Conservation (phyloP, 83 land plant genomes). For the Isoetes engelmannii region DNA sequence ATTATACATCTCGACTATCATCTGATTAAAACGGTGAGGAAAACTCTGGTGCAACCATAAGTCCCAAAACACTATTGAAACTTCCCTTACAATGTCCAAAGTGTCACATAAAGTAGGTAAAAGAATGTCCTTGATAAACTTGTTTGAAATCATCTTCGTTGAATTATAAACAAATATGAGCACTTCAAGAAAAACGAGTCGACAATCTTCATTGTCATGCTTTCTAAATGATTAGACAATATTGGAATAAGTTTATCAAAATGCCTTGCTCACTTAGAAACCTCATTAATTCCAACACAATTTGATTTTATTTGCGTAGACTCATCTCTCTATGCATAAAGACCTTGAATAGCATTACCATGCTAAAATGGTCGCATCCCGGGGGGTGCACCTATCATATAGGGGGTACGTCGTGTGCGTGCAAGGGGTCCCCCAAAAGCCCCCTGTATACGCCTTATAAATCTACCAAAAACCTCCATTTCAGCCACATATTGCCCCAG, state of each 20-base stretch:
- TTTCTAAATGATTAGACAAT: constrained; percentile 26
- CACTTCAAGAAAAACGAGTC: constrained; percentile 29
- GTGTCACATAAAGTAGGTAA: constrained; percentile 35
- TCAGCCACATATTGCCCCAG: too few relatives aligned
- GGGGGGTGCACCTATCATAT: too few relatives aligned
- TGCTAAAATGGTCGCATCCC: constrained; percentile 31
- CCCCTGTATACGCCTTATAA: too few relatives aligned
- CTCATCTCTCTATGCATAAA: constrained; percentile 42
- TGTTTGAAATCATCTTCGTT: constrained; percentile 22
- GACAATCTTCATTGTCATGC: constrained; percentile 38
- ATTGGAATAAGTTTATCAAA: constrained; percentile 35
- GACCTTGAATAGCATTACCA: constrained; percentile 30
- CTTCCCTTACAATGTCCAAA: constrained; percentile 24
- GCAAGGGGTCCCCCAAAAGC: too few relatives aligned
- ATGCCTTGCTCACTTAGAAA: constrained; percentile 20
- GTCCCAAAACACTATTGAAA: constrained; percentile 39
- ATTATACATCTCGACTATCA: constrained; percentile 29
- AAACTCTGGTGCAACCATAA: constrained; percentile 25
- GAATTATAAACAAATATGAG: constrained; percentile 31
- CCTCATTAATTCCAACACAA: constrained; percentile 36
- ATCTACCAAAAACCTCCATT: too few relatives aligned
- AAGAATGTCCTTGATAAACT: constrained; percentile 21
- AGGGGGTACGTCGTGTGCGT: too few relatives aligned
- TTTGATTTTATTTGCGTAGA: constrained; percentile 38
- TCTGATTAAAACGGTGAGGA: constrained; percentile 28